Conservation (phyloP, 2,329 filamentous ascomycete genomes). For the Trichoderma hamatum region DNA sequence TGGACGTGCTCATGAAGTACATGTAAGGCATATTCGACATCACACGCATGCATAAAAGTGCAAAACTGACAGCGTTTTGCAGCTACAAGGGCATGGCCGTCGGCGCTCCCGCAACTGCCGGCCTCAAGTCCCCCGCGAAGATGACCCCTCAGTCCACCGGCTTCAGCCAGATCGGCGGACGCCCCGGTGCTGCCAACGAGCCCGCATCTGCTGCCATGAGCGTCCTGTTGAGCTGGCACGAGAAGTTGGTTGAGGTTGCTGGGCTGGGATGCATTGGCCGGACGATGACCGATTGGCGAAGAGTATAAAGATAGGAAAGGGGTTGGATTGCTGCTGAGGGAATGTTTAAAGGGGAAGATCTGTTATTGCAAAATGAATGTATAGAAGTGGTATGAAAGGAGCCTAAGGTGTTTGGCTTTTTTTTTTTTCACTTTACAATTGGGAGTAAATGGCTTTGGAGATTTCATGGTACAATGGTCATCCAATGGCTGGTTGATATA, state of each 20-base stretch:
- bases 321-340: not conserved
- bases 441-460: not conserved
- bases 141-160: conserved; percentile 73
- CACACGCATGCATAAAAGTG: not conserved
- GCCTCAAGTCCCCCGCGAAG: conserved; percentile 48
- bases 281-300: conserved; percentile 95
- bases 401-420: conserved; percentile 14
- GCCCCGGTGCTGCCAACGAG: conserved; percentile 59
- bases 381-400: conserved; percentile 5
- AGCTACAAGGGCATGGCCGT: conserved; percentile 90
- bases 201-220: conserved; percentile 91
- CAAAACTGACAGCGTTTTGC: not conserved
- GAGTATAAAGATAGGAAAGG: conserved; percentile 48
- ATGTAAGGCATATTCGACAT: conserved; percentile 68
- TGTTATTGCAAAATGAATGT: not conserved
- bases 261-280: conserved; percentile 89
- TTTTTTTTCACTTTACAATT: not conserved
- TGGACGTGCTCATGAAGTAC: conserved; percentile 98
- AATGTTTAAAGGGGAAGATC: not conserved
- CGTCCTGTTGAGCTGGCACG: conserved; percentile 95
- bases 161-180: conserved; percentile 75
- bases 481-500: not conserved
- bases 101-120: conserved; percentile 38
- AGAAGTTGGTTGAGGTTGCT: conserved; percentile 94
- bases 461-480: not conserved